These are phyloP conservation scores for Stephania yunnanensis DNA, from an alignment of 164 flowering plant species.

Conservation along the genomic window DNA sequence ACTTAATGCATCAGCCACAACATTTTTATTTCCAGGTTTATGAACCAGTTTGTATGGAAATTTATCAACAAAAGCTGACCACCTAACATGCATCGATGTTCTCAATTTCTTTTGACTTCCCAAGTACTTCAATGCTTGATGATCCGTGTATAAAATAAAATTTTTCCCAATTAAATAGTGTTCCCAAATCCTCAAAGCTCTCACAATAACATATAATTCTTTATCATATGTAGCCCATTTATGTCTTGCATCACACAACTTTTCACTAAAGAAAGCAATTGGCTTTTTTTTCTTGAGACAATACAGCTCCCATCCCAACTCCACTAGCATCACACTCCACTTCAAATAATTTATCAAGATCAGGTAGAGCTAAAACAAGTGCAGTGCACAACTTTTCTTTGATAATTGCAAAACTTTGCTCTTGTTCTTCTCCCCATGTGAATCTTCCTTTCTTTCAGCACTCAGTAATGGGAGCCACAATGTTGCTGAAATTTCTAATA, in stretches of 20 bases:
- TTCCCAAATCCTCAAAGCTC: neutral
- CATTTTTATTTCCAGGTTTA: neutral
- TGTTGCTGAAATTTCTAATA: neutral
- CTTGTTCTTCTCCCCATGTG: neutral
- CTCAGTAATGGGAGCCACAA: conserved; percentile 1
- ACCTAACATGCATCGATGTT: conserved; percentile 2
- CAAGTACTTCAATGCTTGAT: neutral
- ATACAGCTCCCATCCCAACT: neutral
- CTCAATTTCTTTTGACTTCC: neutral
- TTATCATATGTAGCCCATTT: neutral
- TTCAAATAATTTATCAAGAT: neutral
- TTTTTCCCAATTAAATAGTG: neutral
- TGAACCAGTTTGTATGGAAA: neutral
- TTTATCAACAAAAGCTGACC: neutral
- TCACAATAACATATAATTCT: neutral
- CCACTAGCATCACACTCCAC: conserved; percentile 1
- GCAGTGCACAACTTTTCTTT: neutral
- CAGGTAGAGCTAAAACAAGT: neutral
- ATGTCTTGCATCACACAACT: neutral
- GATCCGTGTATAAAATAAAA: neutral
- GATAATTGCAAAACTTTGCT: neutral
- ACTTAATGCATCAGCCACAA: conserved; percentile 1
- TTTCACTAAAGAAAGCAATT: neutral
- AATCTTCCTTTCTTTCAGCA: neutral
- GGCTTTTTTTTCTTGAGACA: neutral